Evolutionary conservation across 805 yeast species (phyloP).

Genomic region (Kuraishia borneana): DNA sequence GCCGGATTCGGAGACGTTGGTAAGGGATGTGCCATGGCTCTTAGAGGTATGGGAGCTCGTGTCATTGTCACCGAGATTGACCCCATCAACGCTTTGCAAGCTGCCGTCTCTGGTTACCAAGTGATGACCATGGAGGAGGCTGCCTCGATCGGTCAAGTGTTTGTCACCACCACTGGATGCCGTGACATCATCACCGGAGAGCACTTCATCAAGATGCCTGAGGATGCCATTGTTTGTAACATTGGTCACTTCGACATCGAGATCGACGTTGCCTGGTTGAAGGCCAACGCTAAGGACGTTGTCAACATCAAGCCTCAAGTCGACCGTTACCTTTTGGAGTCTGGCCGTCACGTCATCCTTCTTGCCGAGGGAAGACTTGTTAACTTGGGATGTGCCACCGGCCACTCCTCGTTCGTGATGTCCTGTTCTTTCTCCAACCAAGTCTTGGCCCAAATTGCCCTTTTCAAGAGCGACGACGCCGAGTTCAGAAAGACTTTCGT

Average conservation of each 20-base stretch:
- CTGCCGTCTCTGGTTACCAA: conserved; percentile 98
- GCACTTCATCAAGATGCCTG: conserved; percentile 91
- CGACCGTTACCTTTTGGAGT: conserved; percentile 85
- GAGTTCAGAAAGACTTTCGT: conserved; percentile 71
- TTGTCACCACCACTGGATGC: conserved; percentile 99
- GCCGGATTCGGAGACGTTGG: conserved; percentile 99
- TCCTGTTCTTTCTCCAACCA: conserved; percentile 99
- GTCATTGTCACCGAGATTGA: conserved; percentile 95
- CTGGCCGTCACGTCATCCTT: conserved; percentile 89
- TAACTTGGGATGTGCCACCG: conserved; percentile 99
- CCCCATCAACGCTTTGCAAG: conserved; percentile 98
- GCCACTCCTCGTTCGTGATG: conserved; percentile 98
- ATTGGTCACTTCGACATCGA: conserved; percentile 99
- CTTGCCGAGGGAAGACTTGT: conserved; percentile 99
- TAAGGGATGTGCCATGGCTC: conserved; percentile 99
- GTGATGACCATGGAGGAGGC: conserved; percentile 93
- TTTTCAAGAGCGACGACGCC: conserved; percentile 79
- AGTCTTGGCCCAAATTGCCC: conserved; percentile 96
- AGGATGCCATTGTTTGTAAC: conserved; percentile 99
- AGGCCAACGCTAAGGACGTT: conserved; percentile 84
- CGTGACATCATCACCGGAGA: conserved; percentile 91
- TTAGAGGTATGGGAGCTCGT: conserved; percentile 98
- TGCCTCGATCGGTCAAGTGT: conserved; percentile 87
- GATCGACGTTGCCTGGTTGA: conserved; percentile 98
- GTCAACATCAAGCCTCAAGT: conserved; percentile 99